Conservation (phyloP, 441 rosid genomes). For the Melianthus villosus region DNA sequence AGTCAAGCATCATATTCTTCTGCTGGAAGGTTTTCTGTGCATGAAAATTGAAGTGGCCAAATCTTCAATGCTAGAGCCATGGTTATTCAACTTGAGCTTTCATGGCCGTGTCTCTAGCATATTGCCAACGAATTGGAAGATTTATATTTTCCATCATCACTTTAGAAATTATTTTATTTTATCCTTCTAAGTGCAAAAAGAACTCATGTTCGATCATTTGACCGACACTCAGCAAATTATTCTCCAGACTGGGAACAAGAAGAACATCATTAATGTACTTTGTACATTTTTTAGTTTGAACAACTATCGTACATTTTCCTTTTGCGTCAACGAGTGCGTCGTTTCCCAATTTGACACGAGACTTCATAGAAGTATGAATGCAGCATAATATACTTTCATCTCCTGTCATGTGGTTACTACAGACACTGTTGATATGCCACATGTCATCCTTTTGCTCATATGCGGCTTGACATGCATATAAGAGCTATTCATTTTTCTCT, state of each 20-base stretch:
- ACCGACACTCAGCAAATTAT: not conserved
- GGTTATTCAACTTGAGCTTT: not conserved
- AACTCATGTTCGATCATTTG: not conserved
- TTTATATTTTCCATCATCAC: not conserved
- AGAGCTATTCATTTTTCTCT: too few species aligned
- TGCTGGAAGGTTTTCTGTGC: not conserved
- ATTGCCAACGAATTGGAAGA: not conserved
- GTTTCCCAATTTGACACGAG: not conserved
- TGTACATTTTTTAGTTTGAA: not conserved
- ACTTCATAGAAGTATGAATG: not conserved
- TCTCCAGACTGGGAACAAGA: not conserved
- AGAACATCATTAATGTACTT: not conserved
- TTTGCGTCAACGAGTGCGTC: not conserved
- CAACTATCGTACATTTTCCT: not conserved
- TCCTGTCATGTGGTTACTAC: not conserved
- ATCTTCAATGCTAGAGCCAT: not conserved
- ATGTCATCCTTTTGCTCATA: not conserved
- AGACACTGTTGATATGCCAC: not conserved
- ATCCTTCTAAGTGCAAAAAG: not conserved
- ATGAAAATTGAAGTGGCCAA: not conserved
- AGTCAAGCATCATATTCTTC: not conserved
- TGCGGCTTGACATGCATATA: not conserved
- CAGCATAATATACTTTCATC: not conserved
- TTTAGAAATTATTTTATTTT: not conserved
- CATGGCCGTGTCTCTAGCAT: not conserved